These are phyloP conservation scores for Piloderma croceum DNA, from an alignment of 768 basidiomycete species.

Conservation along the genomic window DNA sequence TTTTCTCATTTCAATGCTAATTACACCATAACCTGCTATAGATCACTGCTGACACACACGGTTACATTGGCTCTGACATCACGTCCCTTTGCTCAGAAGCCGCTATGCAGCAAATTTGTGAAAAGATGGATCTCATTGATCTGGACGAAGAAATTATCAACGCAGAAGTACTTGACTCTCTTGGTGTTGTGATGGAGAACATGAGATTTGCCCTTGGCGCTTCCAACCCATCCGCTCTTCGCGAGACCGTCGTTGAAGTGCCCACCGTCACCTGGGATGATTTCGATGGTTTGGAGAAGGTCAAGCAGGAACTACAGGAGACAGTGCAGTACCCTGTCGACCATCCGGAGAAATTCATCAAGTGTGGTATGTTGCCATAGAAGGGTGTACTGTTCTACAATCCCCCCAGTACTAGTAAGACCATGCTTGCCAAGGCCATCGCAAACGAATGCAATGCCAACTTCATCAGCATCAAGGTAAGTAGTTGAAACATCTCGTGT, in stretches of 20 bases:
- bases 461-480: constrained; percentile 96
- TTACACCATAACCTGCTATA: no score
- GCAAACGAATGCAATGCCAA: constrained; percentile 99
- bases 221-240: constrained; percentile 96
- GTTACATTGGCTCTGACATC: constrained; percentile 97
- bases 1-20: neutral
- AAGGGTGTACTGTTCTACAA: constrained; percentile 99
- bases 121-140: constrained; percentile 99
- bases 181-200: constrained; percentile 99
- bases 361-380: constrained; percentile 99
- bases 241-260: constrained; percentile 99
- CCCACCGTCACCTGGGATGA: constrained; percentile 99
- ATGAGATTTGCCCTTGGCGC: constrained; percentile 98
- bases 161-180: constrained; percentile 96
- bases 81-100: constrained; percentile 98
- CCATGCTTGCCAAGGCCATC: constrained; percentile 95
- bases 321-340: constrained; percentile 99
- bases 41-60: constrained; percentile 99
- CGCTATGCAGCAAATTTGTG: constrained; percentile 99
- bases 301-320: constrained; percentile 98
- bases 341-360: constrained; percentile 99
- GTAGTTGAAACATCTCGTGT: constrained; percentile 4
- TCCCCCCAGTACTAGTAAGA: constrained; percentile 99
- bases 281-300: constrained; percentile 98
- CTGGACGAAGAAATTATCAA: constrained; percentile 98